phyloP scores from a whole-genome alignment of 2,329 filamentous ascomycete genomes.

The Macrophomina phaseolina region DNA sequence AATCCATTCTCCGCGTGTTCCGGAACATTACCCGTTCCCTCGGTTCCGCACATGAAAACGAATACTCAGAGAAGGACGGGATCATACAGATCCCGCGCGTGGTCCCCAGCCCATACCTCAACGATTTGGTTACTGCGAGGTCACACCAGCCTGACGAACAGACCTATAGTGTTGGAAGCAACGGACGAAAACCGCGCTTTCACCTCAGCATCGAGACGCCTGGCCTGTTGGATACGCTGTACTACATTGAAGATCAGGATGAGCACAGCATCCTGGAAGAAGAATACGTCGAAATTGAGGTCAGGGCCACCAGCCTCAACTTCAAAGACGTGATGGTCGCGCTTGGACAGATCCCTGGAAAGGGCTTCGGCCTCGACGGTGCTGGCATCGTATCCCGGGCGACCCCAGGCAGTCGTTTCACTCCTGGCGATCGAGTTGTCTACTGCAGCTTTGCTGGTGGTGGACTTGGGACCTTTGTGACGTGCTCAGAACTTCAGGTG shows the following conservation, averaged over 20 bases:
- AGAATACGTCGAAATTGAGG: slow-evolving; percentile 38
- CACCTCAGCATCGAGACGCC: background rate
- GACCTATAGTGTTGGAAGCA: background rate
- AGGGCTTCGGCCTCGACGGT: too few relatives aligned
- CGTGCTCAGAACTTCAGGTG: background rate
- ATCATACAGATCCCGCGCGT: slow-evolving; percentile 1
- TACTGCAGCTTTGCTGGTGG: background rate
- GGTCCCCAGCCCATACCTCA: background rate
- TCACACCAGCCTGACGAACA: background rate
- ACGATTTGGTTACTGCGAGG: background rate
- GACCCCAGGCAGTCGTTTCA: too few relatives aligned
- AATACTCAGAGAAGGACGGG: background rate
- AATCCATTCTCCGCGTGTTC: background rate
- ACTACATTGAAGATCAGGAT: background rate
- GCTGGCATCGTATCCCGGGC: too few relatives aligned
- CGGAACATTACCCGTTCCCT: background rate
- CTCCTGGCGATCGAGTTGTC: too few relatives aligned
- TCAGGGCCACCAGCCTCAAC: slow-evolving; percentile 21
- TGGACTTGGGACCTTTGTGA: background rate
- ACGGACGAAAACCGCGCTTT: background rate
- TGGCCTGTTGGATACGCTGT: slow-evolving; percentile 6
- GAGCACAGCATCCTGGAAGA: slow-evolving; percentile 29
- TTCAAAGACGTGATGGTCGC: slow-evolving; percentile 27
- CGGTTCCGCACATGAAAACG: background rate
- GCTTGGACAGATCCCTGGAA: too few relatives aligned